Base-by-base conservation (phyloP, 2,329 filamentous ascomycete genomes). In the Nothophaeocryptopus gaeumannii region DNA sequence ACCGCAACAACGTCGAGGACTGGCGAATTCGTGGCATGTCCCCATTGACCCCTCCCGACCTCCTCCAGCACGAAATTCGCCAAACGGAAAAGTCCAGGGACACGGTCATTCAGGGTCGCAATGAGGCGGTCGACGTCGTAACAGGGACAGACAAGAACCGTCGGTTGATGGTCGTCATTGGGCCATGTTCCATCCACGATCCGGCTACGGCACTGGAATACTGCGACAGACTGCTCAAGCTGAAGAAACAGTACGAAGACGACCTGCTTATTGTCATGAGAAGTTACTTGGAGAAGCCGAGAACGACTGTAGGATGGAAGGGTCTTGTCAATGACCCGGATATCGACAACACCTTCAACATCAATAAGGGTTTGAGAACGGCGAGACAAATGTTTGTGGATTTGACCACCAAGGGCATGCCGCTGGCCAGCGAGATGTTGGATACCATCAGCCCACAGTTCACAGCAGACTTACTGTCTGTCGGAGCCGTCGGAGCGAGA, bases 391-490 rank as follows among this genome's bases (percentile, higher is more conserved):
- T 99, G 68, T 97, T 96, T 72, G 85, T 95, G 56, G 90, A 97
- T 69, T 77, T 99, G 61, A 97, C 92, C 0, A 78, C 82, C 69
- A 87, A 84, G 75, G 93, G 93, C 66, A 95, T 99, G 88, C 93
- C 93, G 29, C 85, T 99, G 63, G 93, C 93, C 37, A 92, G 85
- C 69, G 93, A 99, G 75, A 96, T 99, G 89, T 79, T 99, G 55
- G 93, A 99, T 70, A 97, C 93, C 45, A 96, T 97, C 69, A 95
- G 89, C 29, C 93, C 93, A 0, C 93, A 99, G 79, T 99, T 95
- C 80, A 76, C 96, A 43, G 90, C 92, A 45, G 93, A 99, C 72
- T 73, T 95, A 65, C 79, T 97, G 60, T 95, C 89, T 33, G 85
- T 96, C 10, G 93, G 93, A 49, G 93, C 93, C 26, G 85, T 99